Conservation (phyloP, 2,329 filamentous ascomycete genomes). For the Cladosporium sp. region DNA sequence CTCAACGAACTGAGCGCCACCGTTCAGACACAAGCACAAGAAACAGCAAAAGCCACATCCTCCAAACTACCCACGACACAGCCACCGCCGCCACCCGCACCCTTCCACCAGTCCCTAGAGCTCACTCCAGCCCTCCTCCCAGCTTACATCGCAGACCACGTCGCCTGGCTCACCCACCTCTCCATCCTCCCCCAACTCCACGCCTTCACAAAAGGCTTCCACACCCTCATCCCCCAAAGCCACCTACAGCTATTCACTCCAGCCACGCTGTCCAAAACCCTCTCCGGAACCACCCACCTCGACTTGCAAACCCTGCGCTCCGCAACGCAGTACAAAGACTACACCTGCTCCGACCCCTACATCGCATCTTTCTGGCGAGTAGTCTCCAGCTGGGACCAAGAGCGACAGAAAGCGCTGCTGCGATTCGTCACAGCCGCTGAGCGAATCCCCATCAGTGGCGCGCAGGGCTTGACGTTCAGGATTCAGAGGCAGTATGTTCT, state of each 20-base stretch:
- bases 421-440: conserved; percentile 96
- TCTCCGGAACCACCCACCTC: conserved; percentile 81
- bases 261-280: conserved; percentile 65
- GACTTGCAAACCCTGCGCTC: conserved; percentile 69
- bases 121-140: conserved; percentile 78
- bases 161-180: conserved; percentile 73
- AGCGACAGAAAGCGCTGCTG: conserved; percentile 70
- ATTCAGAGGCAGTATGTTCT: background rate
- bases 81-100: background rate
- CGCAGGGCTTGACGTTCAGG: conserved; percentile 25
- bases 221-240: conserved; percentile 17
- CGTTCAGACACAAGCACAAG: background rate
- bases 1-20: background rate
- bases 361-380: conserved; percentile 82
- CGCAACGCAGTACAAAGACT: conserved; percentile 76
- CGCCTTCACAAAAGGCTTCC: conserved; percentile 79
- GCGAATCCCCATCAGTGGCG: conserved; percentile 78
- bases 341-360: conserved; percentile 63
- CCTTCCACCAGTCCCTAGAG: background rate
- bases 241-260: conserved; percentile 53
- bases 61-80: too few relatives aligned
- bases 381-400: conserved; percentile 62
- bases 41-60: background rate
- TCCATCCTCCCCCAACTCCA: conserved; percentile 73
- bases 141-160: conserved; percentile 78